These are phyloP conservation scores for Ilyonectria mors-panacis DNA, from an alignment of 2,329 filamentous ascomycete species.

Conservation along the genomic window DNA sequence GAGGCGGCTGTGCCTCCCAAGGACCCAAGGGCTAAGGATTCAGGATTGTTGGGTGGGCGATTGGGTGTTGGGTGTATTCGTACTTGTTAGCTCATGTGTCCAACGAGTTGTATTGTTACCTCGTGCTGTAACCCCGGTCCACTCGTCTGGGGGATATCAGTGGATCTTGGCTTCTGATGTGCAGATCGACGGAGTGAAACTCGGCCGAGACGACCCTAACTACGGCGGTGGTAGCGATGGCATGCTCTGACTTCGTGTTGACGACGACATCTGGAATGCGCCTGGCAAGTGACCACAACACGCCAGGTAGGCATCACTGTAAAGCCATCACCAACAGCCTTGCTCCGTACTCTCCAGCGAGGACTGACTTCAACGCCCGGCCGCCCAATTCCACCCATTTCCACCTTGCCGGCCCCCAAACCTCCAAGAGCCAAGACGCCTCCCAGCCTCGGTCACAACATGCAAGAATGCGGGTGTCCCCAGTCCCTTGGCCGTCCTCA, in stretches of 20 bases:
- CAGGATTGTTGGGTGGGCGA: constrained; percentile 33
- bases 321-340: neutral
- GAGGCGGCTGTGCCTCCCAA: constrained; percentile 31
- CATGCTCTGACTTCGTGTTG: constrained; percentile 3
- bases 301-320: too few relatives aligned
- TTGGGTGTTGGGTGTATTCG: constrained; percentile 41
- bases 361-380: constrained; percentile 5
- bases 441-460: constrained; percentile 31
- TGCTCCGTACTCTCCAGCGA: constrained; percentile 9
- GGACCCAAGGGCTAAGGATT: constrained; percentile 37
- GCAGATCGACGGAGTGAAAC: constrained; percentile 17
- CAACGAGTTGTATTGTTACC: constrained; percentile 32
- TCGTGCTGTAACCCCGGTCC: constrained; percentile 31
- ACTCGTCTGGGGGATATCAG: constrained; percentile 20
- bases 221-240: neutral
- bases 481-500: constrained; percentile 17
- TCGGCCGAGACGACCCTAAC: constrained; percentile 20
- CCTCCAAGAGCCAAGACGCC: neutral
- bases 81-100: constrained; percentile 39
- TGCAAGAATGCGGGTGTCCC: constrained; percentile 37
- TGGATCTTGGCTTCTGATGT: constrained; percentile 22
- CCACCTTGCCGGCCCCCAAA: constrained; percentile 23
- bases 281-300: neutral
- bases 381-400: constrained; percentile 25
- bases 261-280: neutral